phyloP scores from a whole-genome alignment of 495 filamentous ascomycete genomes.

The Hypoxylon fragiforme region DNA sequence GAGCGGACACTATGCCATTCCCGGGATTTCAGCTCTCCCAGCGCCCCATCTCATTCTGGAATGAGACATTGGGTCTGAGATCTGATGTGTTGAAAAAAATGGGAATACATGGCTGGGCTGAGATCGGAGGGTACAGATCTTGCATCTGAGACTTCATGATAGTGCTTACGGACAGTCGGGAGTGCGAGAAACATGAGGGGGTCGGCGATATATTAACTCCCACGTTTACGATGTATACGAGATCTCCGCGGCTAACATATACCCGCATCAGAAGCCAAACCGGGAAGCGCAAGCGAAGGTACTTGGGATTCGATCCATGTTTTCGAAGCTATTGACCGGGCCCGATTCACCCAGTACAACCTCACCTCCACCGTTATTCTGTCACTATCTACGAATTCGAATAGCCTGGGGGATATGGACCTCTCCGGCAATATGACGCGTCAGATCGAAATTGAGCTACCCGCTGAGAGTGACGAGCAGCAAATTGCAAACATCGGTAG shows the following conservation, averaged over 20 bases:
- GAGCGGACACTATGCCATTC: constrained; percentile 2
- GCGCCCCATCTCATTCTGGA: background rate
- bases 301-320: constrained; percentile 99
- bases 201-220: constrained; percentile 25
- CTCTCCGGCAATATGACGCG: constrained; percentile 96
- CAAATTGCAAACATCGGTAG: constrained; percentile 95
- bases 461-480: constrained; percentile 85
- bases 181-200: constrained; percentile 26
- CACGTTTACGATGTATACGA: constrained; percentile 5
- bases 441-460: constrained; percentile 88
- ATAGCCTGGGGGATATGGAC: constrained; percentile 84
- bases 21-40: background rate
- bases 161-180: constrained; percentile 19
- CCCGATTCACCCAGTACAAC: constrained; percentile 91
- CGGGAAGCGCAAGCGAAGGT: constrained; percentile 72
- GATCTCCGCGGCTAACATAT: constrained; percentile 17
- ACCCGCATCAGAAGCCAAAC: constrained; percentile 48
- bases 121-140: constrained; percentile 30
- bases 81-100: constrained; percentile 7
- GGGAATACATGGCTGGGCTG: background rate
- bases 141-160: constrained; percentile 17
- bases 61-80: constrained; percentile 20
- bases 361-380: constrained; percentile 96
- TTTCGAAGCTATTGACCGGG: constrained; percentile 91
- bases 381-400: constrained; percentile 71